Evolutionary conservation across 306 rosid species (phyloP).

Genomic region (Astragalus membranaceus): DNA sequence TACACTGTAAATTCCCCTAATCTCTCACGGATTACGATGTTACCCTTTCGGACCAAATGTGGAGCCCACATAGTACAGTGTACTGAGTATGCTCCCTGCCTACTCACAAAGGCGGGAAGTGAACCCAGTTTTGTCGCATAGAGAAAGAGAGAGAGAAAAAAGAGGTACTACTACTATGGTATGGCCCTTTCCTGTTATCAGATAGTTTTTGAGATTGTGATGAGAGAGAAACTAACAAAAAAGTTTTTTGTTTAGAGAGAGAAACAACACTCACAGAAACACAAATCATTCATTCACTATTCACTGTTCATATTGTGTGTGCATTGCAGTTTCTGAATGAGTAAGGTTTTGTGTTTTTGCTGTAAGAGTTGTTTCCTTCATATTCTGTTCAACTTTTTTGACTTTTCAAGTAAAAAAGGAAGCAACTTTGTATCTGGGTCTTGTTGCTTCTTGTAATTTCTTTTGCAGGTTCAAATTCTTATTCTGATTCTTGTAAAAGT

Average conservation of each 20-base stretch:
- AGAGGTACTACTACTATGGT: slow-evolving; percentile 1
- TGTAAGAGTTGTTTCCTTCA: not conserved
- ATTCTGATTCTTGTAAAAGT: slow-evolving; percentile 32
- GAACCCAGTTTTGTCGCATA: slow-evolving; percentile 51
- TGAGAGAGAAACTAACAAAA: slow-evolving; percentile 19
- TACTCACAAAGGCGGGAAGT: slow-evolving; percentile 76
- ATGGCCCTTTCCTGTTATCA: slow-evolving; percentile 26
- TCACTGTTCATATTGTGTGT: slow-evolving; percentile 5
- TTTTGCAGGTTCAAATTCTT: slow-evolving; percentile 23
- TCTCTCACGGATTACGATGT: slow-evolving; percentile 53
- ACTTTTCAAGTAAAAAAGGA: not conserved
- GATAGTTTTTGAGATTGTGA: not conserved
- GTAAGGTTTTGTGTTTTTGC: slow-evolving; percentile 3
- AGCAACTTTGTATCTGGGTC: slow-evolving; percentile 21
- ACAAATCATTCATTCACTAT: slow-evolving; percentile 5
- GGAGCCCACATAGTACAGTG: slow-evolving; percentile 51
- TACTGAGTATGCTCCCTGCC: slow-evolving; percentile 17
- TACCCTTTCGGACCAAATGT: slow-evolving; percentile 49
- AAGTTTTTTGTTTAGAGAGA: not conserved
- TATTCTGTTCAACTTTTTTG: slow-evolving; percentile 14
- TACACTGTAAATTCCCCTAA: not conserved
- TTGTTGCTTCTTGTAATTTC: not conserved
- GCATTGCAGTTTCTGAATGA: slow-evolving; percentile 25
- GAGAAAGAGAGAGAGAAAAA: not conserved
- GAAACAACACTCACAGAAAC: not conserved